Evolutionary conservation across 805 yeast genomes (phyloP), one percentile per base, ranked within the genome.

Genomic region (Candida pseudoglaebosa): DNA sequence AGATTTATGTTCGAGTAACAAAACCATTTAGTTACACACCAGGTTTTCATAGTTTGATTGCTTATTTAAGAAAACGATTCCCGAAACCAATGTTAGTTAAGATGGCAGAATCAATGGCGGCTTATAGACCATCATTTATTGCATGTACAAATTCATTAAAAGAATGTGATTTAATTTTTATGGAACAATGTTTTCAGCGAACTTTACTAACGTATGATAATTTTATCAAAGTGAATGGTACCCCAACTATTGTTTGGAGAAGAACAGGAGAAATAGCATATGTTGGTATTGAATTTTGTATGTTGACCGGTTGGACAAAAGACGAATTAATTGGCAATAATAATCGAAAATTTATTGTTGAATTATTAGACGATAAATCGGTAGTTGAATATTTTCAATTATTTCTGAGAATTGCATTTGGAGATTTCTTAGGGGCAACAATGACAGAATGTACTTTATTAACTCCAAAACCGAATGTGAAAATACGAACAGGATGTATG

Each of bases 151-250:
- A 86, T 52, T 80, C 93, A 4, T 63, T 91, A 26, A 86, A 90
- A 41, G 95, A 87, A 50, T 95, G 86, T 30, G 99, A 91, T 58
- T 70, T 90, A 60, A 84, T 91, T 2, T 91, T 91, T 54, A 88
- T 93, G 84, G 99, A 91, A 56, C 95, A 91, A 64, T 86, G 96
- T 50, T 91, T 90, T 64, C 98, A 91, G 60, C 68, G 99, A 32
- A 89, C 98, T 0, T 65, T 91, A 26, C 65, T 91, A 32, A 96
- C 95, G 44, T 91, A 89, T 57, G 90, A 88, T 43, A 84, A 82
- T 57, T 85, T 86, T 56, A 84, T 93, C 28, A 73, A 80, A 16
- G 79, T 84, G 15, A 79, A 88, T 24, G 97, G 97, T 0, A 91
- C 97, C 0, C 98, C 98, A 2, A 89, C 96, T 0, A 76, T 91